Evolutionary conservation across 257 asterid species (phyloP), one percentile per base, ranked within the genome.

Genomic region (Prunella vulgaris): DNA sequence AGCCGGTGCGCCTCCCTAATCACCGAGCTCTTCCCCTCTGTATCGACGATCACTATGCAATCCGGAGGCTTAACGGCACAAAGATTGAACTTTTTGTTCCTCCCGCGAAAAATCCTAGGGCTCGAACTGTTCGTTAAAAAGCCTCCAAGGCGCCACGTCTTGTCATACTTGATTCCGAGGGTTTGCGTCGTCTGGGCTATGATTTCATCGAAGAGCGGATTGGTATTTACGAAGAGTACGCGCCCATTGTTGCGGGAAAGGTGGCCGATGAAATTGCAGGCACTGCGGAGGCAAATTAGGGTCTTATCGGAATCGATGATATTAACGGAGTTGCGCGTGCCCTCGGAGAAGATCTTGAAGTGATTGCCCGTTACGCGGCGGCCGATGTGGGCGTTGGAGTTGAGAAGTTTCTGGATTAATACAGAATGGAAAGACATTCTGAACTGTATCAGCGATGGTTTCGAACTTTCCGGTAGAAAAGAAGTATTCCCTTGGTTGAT

Each of bases 61-160:
- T 90, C 99, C 35, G 97, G 97, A 5, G 97, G 79, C 63, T 77
- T 83, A 49, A 84, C 61, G 24, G 97, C 75, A 21, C 83, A 77
- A 51, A 93, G 83, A 65, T 86, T 90, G 66, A 93, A 71, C 75
- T 84, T 93, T 80, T 93, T 90, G 78, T 93, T 90, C 74, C 94
- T 78, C 24, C 99, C 97, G 7, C 90, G 78, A 46, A 93, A 93
- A 77, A 82, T 88, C 75, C 83, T 83, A 0, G 97, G 97, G 66
- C 97, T 91, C 78, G 85, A 81, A 61, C 96, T 84, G 85, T 93
- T 93, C 0, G 99, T 90, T 6, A 93, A 78, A 74, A 90, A 93
- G 40, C 99, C 99, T 21, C 96, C 97, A 14, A 90, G 97, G 27
- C 96, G 90, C 99, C 99, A 93, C 3, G 96, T 87, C 10, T 77